phyloP scores from a whole-genome alignment of 352 stramenopile genomes.

The Globisporangium orthogonon region DNA sequence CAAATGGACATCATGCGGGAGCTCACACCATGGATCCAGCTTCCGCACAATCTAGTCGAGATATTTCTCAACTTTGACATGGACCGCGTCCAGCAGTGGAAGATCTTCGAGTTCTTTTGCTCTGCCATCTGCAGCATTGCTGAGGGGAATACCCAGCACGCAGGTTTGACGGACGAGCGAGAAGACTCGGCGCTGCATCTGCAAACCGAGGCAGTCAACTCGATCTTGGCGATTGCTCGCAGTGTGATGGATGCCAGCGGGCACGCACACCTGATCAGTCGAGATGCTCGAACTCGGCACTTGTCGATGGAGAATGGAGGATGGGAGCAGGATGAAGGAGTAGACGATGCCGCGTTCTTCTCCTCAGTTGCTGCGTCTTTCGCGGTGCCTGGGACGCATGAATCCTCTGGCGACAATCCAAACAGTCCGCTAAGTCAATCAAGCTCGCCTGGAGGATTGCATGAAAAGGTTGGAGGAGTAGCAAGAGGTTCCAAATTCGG shows the following conservation, averaged over 20 bases:
- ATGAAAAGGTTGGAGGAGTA: neutral
- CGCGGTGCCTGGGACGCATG: neutral
- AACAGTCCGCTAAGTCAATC: constrained; percentile 1
- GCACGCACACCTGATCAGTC: constrained; percentile 79
- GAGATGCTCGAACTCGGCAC: constrained; percentile 63
- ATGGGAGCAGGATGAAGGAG: constrained; percentile 77
- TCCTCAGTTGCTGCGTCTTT: neutral
- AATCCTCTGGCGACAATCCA: neutral
- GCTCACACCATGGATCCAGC: constrained; percentile 68
- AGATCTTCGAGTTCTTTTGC: constrained; percentile 84
- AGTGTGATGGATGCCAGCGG: constrained; percentile 85
- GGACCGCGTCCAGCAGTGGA: constrained; percentile 84
- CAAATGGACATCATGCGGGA: constrained; percentile 79
- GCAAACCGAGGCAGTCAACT: constrained; percentile 63
- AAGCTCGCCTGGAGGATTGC: neutral
- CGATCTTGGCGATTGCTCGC: constrained; percentile 68
- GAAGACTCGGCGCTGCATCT: constrained; percentile 33
- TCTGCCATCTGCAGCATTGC: constrained; percentile 66
- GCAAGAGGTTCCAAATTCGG: constrained; percentile 25
- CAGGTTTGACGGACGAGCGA: constrained; percentile 21
- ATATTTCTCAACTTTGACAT: constrained; percentile 88
- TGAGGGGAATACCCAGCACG: constrained; percentile 32
- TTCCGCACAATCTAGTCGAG: constrained; percentile 84
- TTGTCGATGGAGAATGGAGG: constrained; percentile 82
- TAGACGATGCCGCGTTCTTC: constrained; percentile 2